Conservation (phyloP, 1,284 basidiomycete genomes). For the Waitea zeae region DNA sequence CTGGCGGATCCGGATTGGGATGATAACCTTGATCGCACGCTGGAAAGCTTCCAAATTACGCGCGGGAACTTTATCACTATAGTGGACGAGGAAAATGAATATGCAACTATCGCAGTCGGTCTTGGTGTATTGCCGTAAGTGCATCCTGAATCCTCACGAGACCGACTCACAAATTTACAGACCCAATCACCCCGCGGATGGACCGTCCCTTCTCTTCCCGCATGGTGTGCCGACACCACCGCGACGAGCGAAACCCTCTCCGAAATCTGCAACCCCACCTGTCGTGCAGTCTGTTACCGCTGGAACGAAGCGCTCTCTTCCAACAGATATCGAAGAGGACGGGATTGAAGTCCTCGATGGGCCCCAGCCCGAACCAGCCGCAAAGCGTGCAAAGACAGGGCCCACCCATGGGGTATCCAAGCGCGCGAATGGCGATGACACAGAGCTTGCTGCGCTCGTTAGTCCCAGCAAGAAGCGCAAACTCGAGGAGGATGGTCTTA, state of each 20-base stretch:
- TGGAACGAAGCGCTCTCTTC: slow-evolving; percentile 35
- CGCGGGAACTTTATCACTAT: slow-evolving; percentile 75
- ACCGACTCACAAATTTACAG: slow-evolving; percentile 14
- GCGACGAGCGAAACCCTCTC: slow-evolving; percentile 23
- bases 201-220: slow-evolving; percentile 38
- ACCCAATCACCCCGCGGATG: slow-evolving; percentile 30
- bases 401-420: neutral
- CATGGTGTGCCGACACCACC: slow-evolving; percentile 38
- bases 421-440: slow-evolving; percentile 5
- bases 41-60: slow-evolving; percentile 56
- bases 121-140: slow-evolving; percentile 59
- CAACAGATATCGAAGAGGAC: slow-evolving; percentile 32
- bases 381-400: slow-evolving; percentile 28
- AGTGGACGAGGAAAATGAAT: slow-evolving; percentile 76
- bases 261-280: slow-evolving; percentile 18
- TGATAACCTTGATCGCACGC: slow-evolving; percentile 60
- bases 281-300: slow-evolving; percentile 17
- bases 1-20: slow-evolving; percentile 82
- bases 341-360: slow-evolving; percentile 18
- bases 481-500: slow-evolving; percentile 54
- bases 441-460: slow-evolving; percentile 10
- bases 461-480: slow-evolving; percentile 45
- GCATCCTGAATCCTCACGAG: slow-evolving; percentile 7
- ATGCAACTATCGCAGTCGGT: slow-evolving; percentile 56
- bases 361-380: slow-evolving; percentile 21